Evolutionary conservation across 2,329 filamentous ascomycete genomes (phyloP).

Genomic region (Fusarium papillatum): DNA sequence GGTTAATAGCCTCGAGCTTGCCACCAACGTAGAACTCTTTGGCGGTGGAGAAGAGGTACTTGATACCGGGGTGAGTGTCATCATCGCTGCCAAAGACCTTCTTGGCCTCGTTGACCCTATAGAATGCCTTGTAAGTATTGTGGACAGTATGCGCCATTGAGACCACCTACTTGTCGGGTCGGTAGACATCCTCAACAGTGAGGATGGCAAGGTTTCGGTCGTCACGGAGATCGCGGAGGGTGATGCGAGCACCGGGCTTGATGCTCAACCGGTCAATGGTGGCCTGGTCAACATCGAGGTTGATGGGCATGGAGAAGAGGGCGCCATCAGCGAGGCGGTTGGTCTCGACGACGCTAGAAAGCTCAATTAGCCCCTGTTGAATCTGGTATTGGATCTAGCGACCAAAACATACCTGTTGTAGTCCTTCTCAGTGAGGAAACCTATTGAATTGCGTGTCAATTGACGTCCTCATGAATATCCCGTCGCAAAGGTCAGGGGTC

Average conservation of each 20-base stretch:
- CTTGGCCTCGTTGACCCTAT: slow-evolving; percentile 87
- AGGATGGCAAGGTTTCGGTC: slow-evolving; percentile 97
- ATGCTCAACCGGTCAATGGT: slow-evolving; percentile 82
- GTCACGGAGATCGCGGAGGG: slow-evolving; percentile 95
- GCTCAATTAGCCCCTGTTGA: slow-evolving; percentile 43
- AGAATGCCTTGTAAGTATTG: slow-evolving; percentile 33
- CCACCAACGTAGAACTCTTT: slow-evolving; percentile 95
- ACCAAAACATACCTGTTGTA: slow-evolving; percentile 82
- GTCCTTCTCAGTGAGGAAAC: slow-evolving; percentile 97
- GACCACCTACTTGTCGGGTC: slow-evolving; percentile 87
- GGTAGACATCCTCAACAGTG: slow-evolving; percentile 95
- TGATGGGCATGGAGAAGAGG: slow-evolving; percentile 98
- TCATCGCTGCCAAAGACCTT: slow-evolving; percentile 95
- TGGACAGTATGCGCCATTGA: not conserved
- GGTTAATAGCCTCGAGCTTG: slow-evolving; percentile 95
- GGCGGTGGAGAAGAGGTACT: slow-evolving; percentile 86
- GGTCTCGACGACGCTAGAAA: slow-evolving; percentile 83
- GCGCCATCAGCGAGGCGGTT: slow-evolving; percentile 89
- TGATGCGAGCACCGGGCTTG: slow-evolving; percentile 85
- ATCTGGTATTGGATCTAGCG: not conserved
- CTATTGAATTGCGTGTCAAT: slow-evolving; percentile 58
- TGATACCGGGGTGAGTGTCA: slow-evolving; percentile 91
- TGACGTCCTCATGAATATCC: slow-evolving; percentile 11
- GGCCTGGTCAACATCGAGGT: slow-evolving; percentile 84
- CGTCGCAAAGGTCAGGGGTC: slow-evolving; percentile 23